These are phyloP conservation scores for Saccharomycopsis fibuligera DNA, from an alignment of 805 yeast genomes.

Conservation along the genomic window DNA sequence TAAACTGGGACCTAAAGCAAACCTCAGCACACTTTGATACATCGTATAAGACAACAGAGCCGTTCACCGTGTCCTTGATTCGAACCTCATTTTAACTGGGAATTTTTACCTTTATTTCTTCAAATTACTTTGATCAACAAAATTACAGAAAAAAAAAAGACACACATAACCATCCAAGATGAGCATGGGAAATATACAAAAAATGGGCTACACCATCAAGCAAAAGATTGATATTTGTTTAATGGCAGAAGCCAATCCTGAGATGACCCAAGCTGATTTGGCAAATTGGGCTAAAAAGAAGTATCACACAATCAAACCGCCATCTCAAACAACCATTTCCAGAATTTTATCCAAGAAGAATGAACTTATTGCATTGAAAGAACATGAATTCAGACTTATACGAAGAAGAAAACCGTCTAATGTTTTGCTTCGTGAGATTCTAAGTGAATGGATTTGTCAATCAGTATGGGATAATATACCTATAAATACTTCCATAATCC, in stretches of 20 bases:
- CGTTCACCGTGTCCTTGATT: no score
- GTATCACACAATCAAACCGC: conserved; percentile 46
- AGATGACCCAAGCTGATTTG: conserved; percentile 59
- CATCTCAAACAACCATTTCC: conserved; percentile 64
- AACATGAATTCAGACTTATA: conserved; percentile 44
- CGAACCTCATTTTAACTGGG: no score
- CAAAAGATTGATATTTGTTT: conserved; percentile 64
- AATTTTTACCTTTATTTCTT: no score
- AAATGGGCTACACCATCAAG: conserved; percentile 52
- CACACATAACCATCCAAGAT: background rate
- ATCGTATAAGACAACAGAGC: no score
- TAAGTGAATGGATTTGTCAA: conserved; percentile 66
- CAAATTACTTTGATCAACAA: no score
- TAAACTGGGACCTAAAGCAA: no score
- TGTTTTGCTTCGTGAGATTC: conserved; percentile 47
- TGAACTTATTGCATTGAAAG: conserved; percentile 43
- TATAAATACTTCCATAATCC: conserved; percentile 55
- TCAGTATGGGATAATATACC: conserved; percentile 63
- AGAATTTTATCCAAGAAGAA: conserved; percentile 52
- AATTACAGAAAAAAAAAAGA: no score
- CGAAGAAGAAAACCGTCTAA: conserved; percentile 48
- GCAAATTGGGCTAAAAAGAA: conserved; percentile 58
- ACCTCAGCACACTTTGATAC: no score
- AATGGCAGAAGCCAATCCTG: conserved; percentile 60
- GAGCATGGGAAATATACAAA: conserved; percentile 14